A percentile compares a stretch with the other conserved stretches of the same genome.
phyloP scores from a whole-genome alignment of 495 filamentous ascomycete genomes.

The Aspergillus campestris region DNA sequence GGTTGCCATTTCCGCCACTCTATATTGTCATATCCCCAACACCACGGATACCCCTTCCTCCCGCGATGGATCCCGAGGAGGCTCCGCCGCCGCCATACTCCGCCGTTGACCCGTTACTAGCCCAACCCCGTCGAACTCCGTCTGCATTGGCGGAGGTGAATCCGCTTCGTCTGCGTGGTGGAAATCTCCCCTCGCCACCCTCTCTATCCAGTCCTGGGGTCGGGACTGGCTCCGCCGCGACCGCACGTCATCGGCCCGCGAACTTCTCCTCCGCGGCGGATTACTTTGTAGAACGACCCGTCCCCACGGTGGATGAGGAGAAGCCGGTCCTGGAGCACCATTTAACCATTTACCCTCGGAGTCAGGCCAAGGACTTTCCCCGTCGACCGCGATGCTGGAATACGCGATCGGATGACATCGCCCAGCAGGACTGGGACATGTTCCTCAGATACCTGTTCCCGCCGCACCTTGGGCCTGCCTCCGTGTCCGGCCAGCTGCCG shows the following conservation, averaged over 20 bases:
- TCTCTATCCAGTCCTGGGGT: slow-evolving; percentile 10
- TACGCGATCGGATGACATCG: slow-evolving; percentile 28
- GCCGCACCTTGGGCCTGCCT: slow-evolving; percentile 31
- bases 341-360: slow-evolving; percentile 37
- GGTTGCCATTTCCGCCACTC: background rate
- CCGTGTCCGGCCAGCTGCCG: slow-evolving; percentile 30
- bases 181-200: slow-evolving; percentile 7
- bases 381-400: slow-evolving; percentile 38
- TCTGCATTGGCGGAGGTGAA: slow-evolving; percentile 8
- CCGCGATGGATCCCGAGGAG: slow-evolving; percentile 34
- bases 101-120: slow-evolving; percentile 31
- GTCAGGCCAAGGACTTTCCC: slow-evolving; percentile 38
- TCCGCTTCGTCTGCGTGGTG: slow-evolving; percentile 13
- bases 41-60: background rate
- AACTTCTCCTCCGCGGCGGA: slow-evolving; percentile 35
- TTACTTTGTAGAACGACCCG: slow-evolving; percentile 38
- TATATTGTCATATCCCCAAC: background rate
- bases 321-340: slow-evolving; percentile 28
- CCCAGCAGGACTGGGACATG: slow-evolving; percentile 43
- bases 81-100: slow-evolving; percentile 40
- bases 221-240: slow-evolving; percentile 8
- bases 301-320: slow-evolving; percentile 17
- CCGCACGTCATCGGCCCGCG: slow-evolving; percentile 13
- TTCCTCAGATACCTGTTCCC: slow-evolving; percentile 43
- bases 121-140: slow-evolving; percentile 10